Base-by-base conservation (phyloP, 2,329 filamentous ascomycete species). In the Rutstroemia sp. region DNA sequence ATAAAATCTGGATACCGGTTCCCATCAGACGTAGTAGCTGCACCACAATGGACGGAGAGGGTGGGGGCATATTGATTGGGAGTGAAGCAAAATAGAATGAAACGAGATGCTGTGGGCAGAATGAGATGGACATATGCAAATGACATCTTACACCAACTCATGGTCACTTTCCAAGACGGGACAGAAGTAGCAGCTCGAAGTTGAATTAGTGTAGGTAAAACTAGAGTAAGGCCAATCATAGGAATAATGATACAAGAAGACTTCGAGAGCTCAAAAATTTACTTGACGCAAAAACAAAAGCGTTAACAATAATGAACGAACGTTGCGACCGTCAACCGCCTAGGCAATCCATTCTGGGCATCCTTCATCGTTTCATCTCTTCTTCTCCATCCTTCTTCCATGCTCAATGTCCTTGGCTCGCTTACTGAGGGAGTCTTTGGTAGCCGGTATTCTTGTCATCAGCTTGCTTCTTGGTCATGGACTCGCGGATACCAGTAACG, bases 401-500 rank as follows among this genome's bases (percentile, higher is more conserved):
- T 40, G 9, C 2, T 40, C 17, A 17, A 14, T 16, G 6, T n/a
- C 17, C 38, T 17, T 8, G 17, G 38, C 17, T n/a, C 14, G 3
- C 17, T 40, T 58, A 64, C 48, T 64, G 60, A 25, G 63, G 63
- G 39, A 65, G 63, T 30, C 60, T 54, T 30, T 50, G 54, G 36
- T 65, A 65, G 12, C 60, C 63, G 17, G 56, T 50, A 48, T 49
- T 61, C 51, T 56, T 64, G 12, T 60, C 45, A 19, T 64, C 63
- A 38, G 34, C 50, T 39, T 54, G 51, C 42, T 58, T 62, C 36
- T 58, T 59, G 25, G 61, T 63, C 23, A 60, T 44, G 17, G 40
- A 44, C 52, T 66, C 64, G 21, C 64, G 64, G 46, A 62, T 38
- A 19, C 58, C 59, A 9, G 63, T 62, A 25, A 67, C 9, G 23